phyloP scores from a whole-genome alignment of 2,329 filamentous ascomycete genomes.

The Paraconiothyrium brasiliense region DNA sequence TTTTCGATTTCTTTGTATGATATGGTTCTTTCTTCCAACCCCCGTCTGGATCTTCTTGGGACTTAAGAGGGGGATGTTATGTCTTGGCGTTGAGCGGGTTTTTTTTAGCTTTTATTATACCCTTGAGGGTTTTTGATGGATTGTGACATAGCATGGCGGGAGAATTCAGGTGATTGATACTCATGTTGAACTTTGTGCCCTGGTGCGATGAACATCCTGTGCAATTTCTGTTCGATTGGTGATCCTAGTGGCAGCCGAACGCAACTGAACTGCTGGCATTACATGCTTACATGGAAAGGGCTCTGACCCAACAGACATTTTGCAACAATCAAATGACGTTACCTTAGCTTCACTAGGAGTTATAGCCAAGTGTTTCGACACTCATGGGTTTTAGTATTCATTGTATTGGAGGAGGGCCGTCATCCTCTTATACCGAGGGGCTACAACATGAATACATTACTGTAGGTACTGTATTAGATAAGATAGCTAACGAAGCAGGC shows the following conservation, averaged over 20 bases:
- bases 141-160: background rate
- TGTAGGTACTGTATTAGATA: no score
- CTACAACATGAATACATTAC: no score
- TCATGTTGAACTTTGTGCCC: background rate
- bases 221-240: background rate
- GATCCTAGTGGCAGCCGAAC: constrained; percentile 14
- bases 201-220: background rate
- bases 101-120: constrained; percentile 33
- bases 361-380: no score
- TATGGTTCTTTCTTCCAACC: constrained; percentile 19
- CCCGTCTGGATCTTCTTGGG: background rate
- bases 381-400: no score
- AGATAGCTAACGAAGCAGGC: no score
- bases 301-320: no score
- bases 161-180: constrained; percentile 6
- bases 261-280: no score
- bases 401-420: no score
- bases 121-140: constrained; percentile 29
- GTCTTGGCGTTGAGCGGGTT: constrained; percentile 19
- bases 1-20: constrained; percentile 23
- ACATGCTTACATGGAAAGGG: no score
- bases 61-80: constrained; percentile 23
- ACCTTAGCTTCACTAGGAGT: no score
- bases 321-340: no score
- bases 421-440: no score